These are phyloP conservation scores for Penicillium sp. DNA, from an alignment of 2,329 filamentous ascomycete species.

Conservation along the genomic window DNA sequence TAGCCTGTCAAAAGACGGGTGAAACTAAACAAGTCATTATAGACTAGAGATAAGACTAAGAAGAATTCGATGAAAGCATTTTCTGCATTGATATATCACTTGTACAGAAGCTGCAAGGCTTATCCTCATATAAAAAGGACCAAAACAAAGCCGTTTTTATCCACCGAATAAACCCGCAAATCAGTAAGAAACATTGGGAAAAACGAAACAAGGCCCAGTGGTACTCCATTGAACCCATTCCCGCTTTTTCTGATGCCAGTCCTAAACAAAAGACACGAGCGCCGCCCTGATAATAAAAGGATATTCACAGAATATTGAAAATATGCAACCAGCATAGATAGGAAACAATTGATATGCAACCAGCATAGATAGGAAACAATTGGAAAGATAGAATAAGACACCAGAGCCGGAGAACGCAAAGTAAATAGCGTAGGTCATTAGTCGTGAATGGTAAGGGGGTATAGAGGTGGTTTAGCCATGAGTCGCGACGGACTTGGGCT, in stretches of 20 bases:
- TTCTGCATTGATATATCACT: conserved; percentile 17
- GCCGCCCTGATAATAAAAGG: conserved; percentile 13
- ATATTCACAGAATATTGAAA: conserved; percentile 22
- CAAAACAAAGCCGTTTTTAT: conserved; percentile 4
- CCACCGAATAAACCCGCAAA: conserved; percentile 1
- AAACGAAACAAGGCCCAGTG: conserved; percentile 12
- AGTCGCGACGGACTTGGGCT: conserved; percentile 37
- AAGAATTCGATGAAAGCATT: background rate
- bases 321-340: conserved; percentile 16
- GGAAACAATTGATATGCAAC: conserved; percentile 13
- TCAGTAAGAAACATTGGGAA: conserved; percentile 1
- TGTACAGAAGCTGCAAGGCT: conserved; percentile 21
- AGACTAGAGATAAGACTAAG: background rate
- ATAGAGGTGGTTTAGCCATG: conserved; percentile 25
- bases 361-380: conserved; percentile 10
- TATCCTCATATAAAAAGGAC: conserved; percentile 2
- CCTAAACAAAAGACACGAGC: conserved; percentile 11
- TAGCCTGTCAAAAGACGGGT: conserved; percentile 6
- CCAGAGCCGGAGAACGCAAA: conserved; percentile 4
- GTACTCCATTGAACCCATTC: conserved; percentile 18
- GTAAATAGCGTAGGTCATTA: conserved; percentile 19
- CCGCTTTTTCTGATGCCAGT: conserved; percentile 23
- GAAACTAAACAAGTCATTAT: conserved; percentile 15
- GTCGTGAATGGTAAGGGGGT: conserved; percentile 12
- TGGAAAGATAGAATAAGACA: conserved; percentile 6